Evolutionary conservation across 306 rosid genomes (phyloP).

Genomic region (Quercus variabilis): DNA sequence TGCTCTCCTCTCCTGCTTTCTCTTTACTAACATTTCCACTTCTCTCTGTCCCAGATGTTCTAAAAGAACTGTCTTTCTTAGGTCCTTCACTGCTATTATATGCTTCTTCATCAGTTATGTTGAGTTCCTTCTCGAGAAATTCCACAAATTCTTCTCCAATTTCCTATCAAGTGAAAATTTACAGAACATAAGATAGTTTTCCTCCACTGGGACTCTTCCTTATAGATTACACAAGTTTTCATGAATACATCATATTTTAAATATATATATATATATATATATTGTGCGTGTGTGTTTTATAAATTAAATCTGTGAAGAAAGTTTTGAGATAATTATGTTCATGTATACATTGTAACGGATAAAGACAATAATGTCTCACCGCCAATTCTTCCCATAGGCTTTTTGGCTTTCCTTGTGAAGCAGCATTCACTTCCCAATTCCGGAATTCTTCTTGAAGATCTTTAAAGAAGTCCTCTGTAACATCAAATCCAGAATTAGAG

Average conservation of each 20-base stretch:
- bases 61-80: slow-evolving; percentile 34
- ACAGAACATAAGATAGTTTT: slow-evolving; percentile 8
- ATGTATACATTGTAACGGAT: background rate
- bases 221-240: background rate
- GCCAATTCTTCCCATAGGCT: slow-evolving; percentile 96
- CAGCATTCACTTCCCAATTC: slow-evolving; percentile 85
- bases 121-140: slow-evolving; percentile 94
- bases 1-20: slow-evolving; percentile 44
- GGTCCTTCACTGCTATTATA: slow-evolving; percentile 28
- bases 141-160: slow-evolving; percentile 97
- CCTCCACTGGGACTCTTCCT: background rate
- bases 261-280: too few relatives aligned
- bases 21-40: slow-evolving; percentile 21
- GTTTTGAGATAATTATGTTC: background rate
- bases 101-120: slow-evolving; percentile 46
- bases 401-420: slow-evolving; percentile 87
- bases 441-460: slow-evolving; percentile 87
- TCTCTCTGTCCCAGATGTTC: slow-evolving; percentile 30
- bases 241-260: background rate
- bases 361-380: slow-evolving; percentile 36
- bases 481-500: slow-evolving; percentile 25
- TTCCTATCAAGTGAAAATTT: slow-evolving; percentile 57
- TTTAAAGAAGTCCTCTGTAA: slow-evolving; percentile 75
- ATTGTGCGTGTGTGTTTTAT: background rate
- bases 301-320: background rate